These are phyloP conservation scores for Chaetoceros muelleri DNA, from an alignment of 108 stramenopile species.

Conservation along the genomic window DNA sequence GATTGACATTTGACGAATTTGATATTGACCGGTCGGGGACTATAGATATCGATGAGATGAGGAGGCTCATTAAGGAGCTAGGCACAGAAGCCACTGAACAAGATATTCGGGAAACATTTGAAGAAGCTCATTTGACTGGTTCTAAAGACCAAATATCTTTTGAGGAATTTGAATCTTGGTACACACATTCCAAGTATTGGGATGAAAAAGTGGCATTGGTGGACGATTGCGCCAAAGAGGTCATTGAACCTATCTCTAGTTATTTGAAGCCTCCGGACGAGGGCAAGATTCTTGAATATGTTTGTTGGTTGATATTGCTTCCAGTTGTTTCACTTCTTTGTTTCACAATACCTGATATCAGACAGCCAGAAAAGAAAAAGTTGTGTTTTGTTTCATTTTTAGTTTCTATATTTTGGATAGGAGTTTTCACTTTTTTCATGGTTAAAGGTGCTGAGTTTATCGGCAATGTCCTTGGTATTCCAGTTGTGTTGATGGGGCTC, in stretches of 20 bases:
- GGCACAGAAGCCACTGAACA: slow-evolving; percentile 41
- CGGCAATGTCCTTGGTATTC: slow-evolving; percentile 48
- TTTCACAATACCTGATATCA: slow-evolving; percentile 46
- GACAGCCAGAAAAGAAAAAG: slow-evolving; percentile 31
- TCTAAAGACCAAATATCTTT: slow-evolving; percentile 27
- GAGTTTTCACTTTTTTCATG: slow-evolving; percentile 51
- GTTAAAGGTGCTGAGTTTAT: slow-evolving; percentile 47
- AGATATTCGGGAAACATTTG: slow-evolving; percentile 47
- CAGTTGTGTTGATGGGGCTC: slow-evolving; percentile 39
- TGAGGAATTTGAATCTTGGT: slow-evolving; percentile 41
- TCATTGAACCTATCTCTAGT: slow-evolving; percentile 21
- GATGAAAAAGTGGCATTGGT: slow-evolving; percentile 14
- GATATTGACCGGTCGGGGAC: slow-evolving; percentile 60
- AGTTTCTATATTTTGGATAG: slow-evolving; percentile 52
- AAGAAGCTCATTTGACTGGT: slow-evolving; percentile 43
- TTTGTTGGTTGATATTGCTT: slow-evolving; percentile 23
- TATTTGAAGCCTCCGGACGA: slow-evolving; percentile 12
- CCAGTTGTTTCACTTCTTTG: slow-evolving; percentile 32
- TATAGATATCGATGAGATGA: slow-evolving; percentile 52
- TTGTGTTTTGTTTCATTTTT: slow-evolving; percentile 48
- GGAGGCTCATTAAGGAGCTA: slow-evolving; percentile 34
- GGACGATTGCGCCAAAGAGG: slow-evolving; percentile 25
- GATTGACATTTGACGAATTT: slow-evolving; percentile 49
- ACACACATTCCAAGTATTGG: slow-evolving; percentile 22
- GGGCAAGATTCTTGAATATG: slow-evolving; percentile 10